Conservation (phyloP, 83 land plant genomes). For the Isoetes engelmannii region DNA sequence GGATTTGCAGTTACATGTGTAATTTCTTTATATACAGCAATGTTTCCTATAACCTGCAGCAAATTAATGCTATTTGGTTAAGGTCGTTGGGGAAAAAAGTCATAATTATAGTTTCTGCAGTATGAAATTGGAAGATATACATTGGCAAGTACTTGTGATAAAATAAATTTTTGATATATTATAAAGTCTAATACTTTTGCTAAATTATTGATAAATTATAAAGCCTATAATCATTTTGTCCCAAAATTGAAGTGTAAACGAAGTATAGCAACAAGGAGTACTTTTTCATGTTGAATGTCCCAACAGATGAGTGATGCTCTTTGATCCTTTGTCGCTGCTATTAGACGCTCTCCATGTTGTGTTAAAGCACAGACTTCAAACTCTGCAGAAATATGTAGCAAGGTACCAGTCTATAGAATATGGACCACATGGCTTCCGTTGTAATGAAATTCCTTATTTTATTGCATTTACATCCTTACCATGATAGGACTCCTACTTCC, state of each 20-base stretch:
- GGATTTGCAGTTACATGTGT: constrained; percentile 16
- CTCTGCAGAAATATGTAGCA: constrained; percentile 13
- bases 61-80: too few species aligned
- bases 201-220: background rate
- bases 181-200: background rate
- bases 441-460: background rate
- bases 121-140: background rate
- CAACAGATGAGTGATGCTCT: constrained; percentile 14
- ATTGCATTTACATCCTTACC: too few species aligned
- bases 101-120: background rate
- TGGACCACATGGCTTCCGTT: background rate
- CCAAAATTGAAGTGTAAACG: background rate
- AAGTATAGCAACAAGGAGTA: background rate
- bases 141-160: background rate
- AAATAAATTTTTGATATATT: background rate
- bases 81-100: too few species aligned
- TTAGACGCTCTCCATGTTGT: constrained; percentile 12
- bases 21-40: constrained; percentile 4
- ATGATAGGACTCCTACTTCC: too few species aligned
- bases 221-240: constrained; percentile 7
- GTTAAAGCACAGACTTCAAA: constrained; percentile 20
- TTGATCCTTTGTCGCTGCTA: constrained; percentile 12
- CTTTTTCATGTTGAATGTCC: constrained; percentile 17
- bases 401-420: background rate
- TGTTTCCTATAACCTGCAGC: constrained; percentile 9